Evolutionary conservation across 202 grass and related monocot genomes (phyloP), one percentile per base, ranked within the genome.

Genomic region (Digitaria exilis): DNA sequence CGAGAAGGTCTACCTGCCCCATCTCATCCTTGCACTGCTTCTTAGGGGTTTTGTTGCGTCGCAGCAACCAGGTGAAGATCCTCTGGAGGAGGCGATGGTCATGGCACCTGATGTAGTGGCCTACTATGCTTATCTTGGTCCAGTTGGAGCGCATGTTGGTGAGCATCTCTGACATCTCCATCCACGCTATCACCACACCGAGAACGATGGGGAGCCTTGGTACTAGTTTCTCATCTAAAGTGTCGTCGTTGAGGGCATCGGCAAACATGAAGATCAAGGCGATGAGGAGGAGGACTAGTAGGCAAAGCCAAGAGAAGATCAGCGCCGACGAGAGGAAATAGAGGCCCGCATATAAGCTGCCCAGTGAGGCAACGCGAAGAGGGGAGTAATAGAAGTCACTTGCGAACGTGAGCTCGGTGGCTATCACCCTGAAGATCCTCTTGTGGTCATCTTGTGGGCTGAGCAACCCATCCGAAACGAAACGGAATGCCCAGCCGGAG

Each of bases 81-180:
- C 9, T 25, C 21, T 8, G 55, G 9, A 4, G n/a, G 0, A 4
- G n/a, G 0, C 52, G 6, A 24, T 0, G 0, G 1, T n/a, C 5
- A 0, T 7, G 30, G 42, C 65, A 68, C 37, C 62, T 79, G 2
- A 79, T 17, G 60, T 25, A 51, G 44, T 65, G 60, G 5, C 59
- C 12, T 0, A 78, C 5, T 2, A 65, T 78, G 44, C 60, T 78
- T 51, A 79, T 79, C 76, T 79, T 79, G 28, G 59, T 79, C 76
- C 60, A 79, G 12, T 37, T 37, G 0, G 60, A 79, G 43, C 76
- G 44, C 29, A 79, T 6, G 12, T 45, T 9, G 45, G 7, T 7
- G 1, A 39, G 6, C 76, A 79, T 66, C 6, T 51, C 61, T 0
- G 21, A 51, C 2, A 79, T 39, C 76, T 77, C 57, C 0, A 18